Conservation (phyloP, 306 rosid species). For the Trifolium repens region DNA sequence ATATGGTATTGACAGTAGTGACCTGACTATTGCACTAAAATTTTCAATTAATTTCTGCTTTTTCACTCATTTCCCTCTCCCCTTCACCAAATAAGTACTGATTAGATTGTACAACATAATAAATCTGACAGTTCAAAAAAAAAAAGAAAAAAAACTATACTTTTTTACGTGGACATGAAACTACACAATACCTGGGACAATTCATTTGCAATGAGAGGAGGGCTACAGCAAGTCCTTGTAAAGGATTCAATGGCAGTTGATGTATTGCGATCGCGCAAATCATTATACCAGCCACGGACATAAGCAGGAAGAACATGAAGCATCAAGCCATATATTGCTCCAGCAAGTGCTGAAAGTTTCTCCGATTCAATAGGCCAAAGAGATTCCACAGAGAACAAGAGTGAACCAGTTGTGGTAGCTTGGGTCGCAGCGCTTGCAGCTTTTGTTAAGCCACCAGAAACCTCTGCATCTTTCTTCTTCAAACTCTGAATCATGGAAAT, state of each 20-base stretch:
- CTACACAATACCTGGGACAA: conserved; percentile 72
- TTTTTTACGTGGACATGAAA: conserved; percentile 22
- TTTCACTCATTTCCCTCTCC: conserved; percentile 25
- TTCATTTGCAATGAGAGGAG: conserved; percentile 84
- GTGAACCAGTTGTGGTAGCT: conserved; percentile 75
- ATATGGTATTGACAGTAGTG: conserved; percentile 1
- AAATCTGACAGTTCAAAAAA: conserved; percentile 18
- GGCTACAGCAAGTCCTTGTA: conserved; percentile 88
- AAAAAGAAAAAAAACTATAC: neutral
- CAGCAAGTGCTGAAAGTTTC: conserved; percentile 78
- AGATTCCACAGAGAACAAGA: conserved; percentile 64
- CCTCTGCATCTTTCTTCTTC: conserved; percentile 76
- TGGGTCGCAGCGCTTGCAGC: conserved; percentile 72
- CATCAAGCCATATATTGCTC: conserved; percentile 88
- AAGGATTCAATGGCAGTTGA: conserved; percentile 78
- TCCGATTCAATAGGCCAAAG: conserved; percentile 78
- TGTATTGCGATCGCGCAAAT: conserved; percentile 80
- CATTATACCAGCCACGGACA: conserved; percentile 86
- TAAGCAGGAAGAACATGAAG: conserved; percentile 94
- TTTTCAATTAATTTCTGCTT: conserved; percentile 12
- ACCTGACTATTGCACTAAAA: conserved; percentile 10
- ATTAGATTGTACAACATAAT: conserved; percentile 21
- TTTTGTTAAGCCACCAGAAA: conserved; percentile 63
- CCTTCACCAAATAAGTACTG: conserved; percentile 15
- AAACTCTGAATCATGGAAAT: conserved; percentile 52